Conservation (phyloP, 768 basidiomycete genomes). For the Suillus plorans region DNA sequence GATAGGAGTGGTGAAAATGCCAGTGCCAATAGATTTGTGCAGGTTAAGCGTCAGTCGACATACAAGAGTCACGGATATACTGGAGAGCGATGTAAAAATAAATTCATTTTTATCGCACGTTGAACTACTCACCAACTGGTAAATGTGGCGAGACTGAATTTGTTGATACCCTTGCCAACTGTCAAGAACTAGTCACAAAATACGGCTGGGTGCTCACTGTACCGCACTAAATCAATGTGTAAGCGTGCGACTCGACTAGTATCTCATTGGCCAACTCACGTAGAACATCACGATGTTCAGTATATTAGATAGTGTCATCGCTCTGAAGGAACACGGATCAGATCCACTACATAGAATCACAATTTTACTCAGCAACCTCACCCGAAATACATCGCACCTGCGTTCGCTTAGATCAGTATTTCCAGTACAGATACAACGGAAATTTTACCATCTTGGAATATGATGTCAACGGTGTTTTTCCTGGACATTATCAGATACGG, state of each 20-base stretch:
- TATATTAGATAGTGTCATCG: slow-evolving; percentile 53
- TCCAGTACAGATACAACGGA: background rate
- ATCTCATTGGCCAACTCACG: slow-evolving; percentile 17
- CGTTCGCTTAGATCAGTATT: background rate
- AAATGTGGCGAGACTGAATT: background rate
- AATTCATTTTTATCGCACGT: background rate
- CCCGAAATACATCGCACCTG: slow-evolving; percentile 59
- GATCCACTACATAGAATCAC: background rate
- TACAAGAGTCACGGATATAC: slow-evolving; percentile 52
- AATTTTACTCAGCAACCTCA: slow-evolving; percentile 25
- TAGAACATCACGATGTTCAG: slow-evolving; percentile 46
- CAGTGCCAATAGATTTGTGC: slow-evolving; percentile 36
- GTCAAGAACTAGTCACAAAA: background rate
- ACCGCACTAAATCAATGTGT: background rate
- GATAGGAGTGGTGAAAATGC: slow-evolving; percentile 4
- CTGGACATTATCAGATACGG: slow-evolving; percentile 17
- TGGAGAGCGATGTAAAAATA: slow-evolving; percentile 14
- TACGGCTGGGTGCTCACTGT: background rate
- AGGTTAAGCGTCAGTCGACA: slow-evolving; percentile 59
- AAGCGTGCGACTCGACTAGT: background rate
- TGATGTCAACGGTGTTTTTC: slow-evolving; percentile 39
- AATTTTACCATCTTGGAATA: slow-evolving; percentile 50
- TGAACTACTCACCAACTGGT: background rate
- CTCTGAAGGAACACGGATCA: slow-evolving; percentile 28
- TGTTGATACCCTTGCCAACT: background rate